Conservation (phyloP, 2,329 filamentous ascomycete species). For the Colletotrichum sp. region DNA sequence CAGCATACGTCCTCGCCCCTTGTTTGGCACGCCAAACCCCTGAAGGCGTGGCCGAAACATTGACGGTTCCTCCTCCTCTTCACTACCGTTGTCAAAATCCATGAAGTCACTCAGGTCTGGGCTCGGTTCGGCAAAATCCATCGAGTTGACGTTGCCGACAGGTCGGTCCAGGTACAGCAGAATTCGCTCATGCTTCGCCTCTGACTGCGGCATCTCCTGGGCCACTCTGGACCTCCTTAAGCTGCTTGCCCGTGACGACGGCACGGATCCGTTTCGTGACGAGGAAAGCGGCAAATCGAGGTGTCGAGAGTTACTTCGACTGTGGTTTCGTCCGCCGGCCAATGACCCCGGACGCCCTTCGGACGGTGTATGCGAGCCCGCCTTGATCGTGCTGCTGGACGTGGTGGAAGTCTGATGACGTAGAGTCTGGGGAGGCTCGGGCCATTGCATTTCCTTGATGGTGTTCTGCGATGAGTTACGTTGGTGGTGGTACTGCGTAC, state of each 20-base stretch:
- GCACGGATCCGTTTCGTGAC: neutral
- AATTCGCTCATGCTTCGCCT: slow-evolving; percentile 32
- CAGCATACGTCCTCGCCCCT: neutral
- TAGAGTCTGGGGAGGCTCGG: slow-evolving; percentile 12
- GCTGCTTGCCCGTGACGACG: neutral
- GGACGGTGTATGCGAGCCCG: neutral
- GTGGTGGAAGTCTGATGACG: slow-evolving; percentile 20
- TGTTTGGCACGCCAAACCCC: neutral
- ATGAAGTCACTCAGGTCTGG: slow-evolving; percentile 45
- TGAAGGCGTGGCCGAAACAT: neutral
- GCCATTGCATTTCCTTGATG: slow-evolving; percentile 16
- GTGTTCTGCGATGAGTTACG: slow-evolving; percentile 15
- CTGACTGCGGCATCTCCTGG: neutral
- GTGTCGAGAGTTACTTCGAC: neutral
- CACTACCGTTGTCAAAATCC: slow-evolving; percentile 33
- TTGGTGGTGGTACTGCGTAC: slow-evolving; percentile 3
- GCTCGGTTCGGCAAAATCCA: slow-evolving; percentile 35
- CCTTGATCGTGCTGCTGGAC: slow-evolving; percentile 21
- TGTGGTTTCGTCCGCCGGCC: neutral
- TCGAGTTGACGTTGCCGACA: slow-evolving; percentile 25
- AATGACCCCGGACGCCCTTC: neutral
- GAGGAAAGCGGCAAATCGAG: neutral
- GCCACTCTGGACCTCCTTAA: neutral
- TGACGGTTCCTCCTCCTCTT: slow-evolving; percentile 21
- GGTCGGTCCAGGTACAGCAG: slow-evolving; percentile 36